These are phyloP conservation scores for Coniochaeta sp. DNA, from an alignment of 2,329 filamentous ascomycete species.

Conservation along the genomic window DNA sequence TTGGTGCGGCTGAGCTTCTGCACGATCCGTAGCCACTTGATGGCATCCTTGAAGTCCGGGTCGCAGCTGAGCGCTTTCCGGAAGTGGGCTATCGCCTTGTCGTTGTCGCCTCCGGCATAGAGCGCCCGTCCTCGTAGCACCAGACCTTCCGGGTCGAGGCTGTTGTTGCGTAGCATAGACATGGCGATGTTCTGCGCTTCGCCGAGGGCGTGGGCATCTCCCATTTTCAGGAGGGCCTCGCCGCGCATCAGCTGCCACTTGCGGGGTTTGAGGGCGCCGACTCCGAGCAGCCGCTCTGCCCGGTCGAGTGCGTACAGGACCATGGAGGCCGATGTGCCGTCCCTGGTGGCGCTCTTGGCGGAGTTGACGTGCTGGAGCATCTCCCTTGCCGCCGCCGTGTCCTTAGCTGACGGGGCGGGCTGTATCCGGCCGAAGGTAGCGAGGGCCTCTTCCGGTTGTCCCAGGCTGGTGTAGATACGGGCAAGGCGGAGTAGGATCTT, in stretches of 20 bases:
- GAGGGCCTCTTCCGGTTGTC: conserved; percentile 80
- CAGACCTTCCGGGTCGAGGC: conserved; percentile 86
- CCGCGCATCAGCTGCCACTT: conserved; percentile 93
- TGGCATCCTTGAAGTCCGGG: conserved; percentile 81
- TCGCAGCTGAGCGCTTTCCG: conserved; percentile 84
- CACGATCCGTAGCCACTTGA: conserved; percentile 82
- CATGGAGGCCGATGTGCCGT: conserved; percentile 81
- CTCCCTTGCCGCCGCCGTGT: conserved; percentile 72
- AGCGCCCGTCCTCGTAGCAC: conserved; percentile 81
- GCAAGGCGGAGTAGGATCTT: conserved; percentile 87
- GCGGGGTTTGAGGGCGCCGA: conserved; percentile 70
- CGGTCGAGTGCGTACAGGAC: conserved; percentile 85
- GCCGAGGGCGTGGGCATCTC: conserved; percentile 77
- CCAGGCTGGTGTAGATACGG: conserved; percentile 81
- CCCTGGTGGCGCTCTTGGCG: conserved; percentile 68
- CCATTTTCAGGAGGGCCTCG: conserved; percentile 89
- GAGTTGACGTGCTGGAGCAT: conserved; percentile 79
- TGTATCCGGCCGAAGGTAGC: conserved; percentile 74
- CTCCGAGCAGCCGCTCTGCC: conserved; percentile 73
- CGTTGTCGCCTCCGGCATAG: conserved; percentile 89
- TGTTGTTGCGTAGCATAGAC: conserved; percentile 76
- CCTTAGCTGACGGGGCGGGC: conserved; percentile 75
- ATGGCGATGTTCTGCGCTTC: conserved; percentile 93
- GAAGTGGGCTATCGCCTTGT: conserved; percentile 90
- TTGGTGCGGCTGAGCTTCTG: conserved; percentile 92